Conservation (phyloP, 208 protist species). For the Leishmania tropica region DNA sequence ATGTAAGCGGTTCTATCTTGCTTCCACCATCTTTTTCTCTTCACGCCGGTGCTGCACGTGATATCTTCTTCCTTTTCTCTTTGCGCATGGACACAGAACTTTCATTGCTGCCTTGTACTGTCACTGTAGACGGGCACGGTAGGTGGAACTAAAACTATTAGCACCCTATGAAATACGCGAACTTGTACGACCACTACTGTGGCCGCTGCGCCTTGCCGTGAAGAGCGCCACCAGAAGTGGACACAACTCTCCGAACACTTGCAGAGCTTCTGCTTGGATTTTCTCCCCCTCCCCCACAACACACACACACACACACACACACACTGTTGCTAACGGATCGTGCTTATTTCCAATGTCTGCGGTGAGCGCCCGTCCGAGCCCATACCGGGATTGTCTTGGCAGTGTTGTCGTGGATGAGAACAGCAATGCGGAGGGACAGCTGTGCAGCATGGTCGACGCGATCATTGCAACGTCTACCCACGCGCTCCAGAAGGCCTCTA, state of each 20-base stretch:
- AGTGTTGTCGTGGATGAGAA: conserved; percentile 10
- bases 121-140: not conserved
- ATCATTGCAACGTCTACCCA: conserved; percentile 8
- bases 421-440: conserved; percentile 22
- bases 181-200: not conserved
- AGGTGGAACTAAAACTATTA: not conserved
- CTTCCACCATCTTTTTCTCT: not conserved
- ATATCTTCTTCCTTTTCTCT: not conserved
- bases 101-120: not conserved
- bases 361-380: not conserved
- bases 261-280: not conserved
- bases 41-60: not conserved
- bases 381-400: conserved; percentile 1
- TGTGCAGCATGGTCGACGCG: conserved; percentile 24
- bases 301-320: not conserved
- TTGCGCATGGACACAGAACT: not conserved
- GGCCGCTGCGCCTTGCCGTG: not conserved
- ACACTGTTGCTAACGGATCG: not conserved
- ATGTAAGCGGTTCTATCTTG: not conserved
- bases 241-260: not conserved
- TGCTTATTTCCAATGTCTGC: conserved; percentile 7
- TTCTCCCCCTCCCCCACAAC: not conserved
- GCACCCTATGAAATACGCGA: not conserved
- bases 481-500: conserved; percentile 10
- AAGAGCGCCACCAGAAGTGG: not conserved